Evolutionary conservation across 2,329 filamentous ascomycete genomes (phyloP).

Genomic region (Phialophora expanda): DNA sequence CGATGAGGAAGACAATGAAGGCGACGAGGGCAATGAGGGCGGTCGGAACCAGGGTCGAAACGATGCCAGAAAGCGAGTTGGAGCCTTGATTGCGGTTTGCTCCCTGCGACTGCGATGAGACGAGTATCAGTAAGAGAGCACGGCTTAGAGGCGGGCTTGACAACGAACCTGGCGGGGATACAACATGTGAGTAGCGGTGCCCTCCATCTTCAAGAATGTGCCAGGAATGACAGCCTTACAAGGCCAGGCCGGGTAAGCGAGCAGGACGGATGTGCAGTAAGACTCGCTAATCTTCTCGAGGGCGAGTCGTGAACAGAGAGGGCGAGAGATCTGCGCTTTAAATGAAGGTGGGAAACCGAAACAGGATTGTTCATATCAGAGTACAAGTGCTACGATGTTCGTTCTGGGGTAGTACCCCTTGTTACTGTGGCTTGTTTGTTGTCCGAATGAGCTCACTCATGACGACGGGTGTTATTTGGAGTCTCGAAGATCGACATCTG

Average conservation of each 20-base stretch:
- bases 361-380: background rate
- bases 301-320: background rate
- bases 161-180: constrained; percentile 32
- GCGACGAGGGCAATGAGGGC: constrained; percentile 52
- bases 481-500: background rate
- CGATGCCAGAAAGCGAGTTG: constrained; percentile 57
- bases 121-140: constrained; percentile 1
- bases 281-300: constrained; percentile 8
- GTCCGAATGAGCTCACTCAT: constrained; percentile 13
- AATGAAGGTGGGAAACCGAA: background rate
- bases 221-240: constrained; percentile 8
- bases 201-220: constrained; percentile 13
- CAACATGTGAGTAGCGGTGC: constrained; percentile 27
- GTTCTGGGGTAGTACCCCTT: background rate
- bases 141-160: background rate
- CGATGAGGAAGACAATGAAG: constrained; percentile 54
- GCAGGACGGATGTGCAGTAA: background rate
- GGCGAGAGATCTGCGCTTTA: background rate
- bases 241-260: constrained; percentile 3
- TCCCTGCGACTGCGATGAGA: constrained; percentile 22
- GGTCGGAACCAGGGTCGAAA: constrained; percentile 57
- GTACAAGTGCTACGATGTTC: background rate
- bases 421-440: constrained; percentile 2
- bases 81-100: constrained; percentile 38
- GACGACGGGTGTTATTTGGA: constrained; percentile 10